A percentile compares a stretch with the other conserved stretches of the same genome.
phyloP scores from a whole-genome alignment of 2,329 filamentous ascomycete genomes.

The Cryoendolithus antarcticus region DNA sequence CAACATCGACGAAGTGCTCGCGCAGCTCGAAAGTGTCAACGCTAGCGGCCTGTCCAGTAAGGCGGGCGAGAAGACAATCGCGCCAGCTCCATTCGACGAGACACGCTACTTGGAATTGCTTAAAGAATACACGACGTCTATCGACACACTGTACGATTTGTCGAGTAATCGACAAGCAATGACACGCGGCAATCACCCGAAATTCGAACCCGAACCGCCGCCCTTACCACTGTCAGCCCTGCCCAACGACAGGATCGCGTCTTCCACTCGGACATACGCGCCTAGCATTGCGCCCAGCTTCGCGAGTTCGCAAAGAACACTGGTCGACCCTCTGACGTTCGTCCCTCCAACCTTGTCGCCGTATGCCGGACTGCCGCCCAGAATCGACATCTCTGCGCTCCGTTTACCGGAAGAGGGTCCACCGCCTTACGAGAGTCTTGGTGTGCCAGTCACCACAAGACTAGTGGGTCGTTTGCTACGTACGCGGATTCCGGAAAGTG shows the following conservation, averaged over 20 bases:
- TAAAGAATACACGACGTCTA: constrained; percentile 60
- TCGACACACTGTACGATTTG: constrained; percentile 68
- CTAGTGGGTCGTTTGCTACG: constrained; percentile 30
- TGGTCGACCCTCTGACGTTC: constrained; percentile 1
- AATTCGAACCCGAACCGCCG: constrained; percentile 9
- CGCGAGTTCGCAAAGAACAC: not conserved
- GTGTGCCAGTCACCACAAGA: constrained; percentile 30
- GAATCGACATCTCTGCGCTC: constrained; percentile 31
- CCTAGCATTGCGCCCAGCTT: no score
- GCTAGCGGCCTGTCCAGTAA: constrained; percentile 11
- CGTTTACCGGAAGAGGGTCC: constrained; percentile 34
- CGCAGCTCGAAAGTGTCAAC: constrained; percentile 64
- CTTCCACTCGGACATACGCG: no score
- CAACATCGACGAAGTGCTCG: constrained; percentile 68
- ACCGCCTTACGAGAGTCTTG: constrained; percentile 36
- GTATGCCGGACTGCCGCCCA: constrained; percentile 28
- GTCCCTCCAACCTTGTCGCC: constrained; percentile 11
- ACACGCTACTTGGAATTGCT: constrained; percentile 63
- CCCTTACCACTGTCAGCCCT: not conserved
- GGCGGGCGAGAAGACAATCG: constrained; percentile 20
- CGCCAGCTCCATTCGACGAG: constrained; percentile 48
- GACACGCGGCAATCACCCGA: constrained; percentile 24
- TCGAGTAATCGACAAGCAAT: constrained; percentile 50
- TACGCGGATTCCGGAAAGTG: constrained; percentile 15
- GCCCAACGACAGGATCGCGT: no score